Evolutionary conservation across 352 stramenopile genomes (phyloP).

Genomic region (Peronosclerospora sorghi): DNA sequence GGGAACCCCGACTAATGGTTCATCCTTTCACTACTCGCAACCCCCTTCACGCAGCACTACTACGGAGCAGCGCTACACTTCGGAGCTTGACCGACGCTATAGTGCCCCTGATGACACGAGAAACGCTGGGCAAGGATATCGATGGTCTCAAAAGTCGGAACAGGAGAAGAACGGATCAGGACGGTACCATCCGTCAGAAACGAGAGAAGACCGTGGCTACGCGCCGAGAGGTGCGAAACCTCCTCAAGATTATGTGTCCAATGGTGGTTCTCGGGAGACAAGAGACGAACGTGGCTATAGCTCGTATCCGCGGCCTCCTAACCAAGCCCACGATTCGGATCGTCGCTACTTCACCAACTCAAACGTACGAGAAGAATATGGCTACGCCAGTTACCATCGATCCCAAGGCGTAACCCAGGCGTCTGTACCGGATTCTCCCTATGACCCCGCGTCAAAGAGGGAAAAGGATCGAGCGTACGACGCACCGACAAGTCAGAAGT

Average conservation of each 20-base stretch:
- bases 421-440: neutral
- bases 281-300: constrained; percentile 19
- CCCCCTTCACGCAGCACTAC: constrained; percentile 8
- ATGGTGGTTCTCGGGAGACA: constrained; percentile 6
- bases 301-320: constrained; percentile 7
- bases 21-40: constrained; percentile 3
- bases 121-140: constrained; percentile 10
- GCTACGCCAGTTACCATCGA: constrained; percentile 7
- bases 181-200: constrained; percentile 7
- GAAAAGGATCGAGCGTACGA: constrained; percentile 18
- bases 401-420: neutral
- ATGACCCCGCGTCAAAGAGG: neutral
- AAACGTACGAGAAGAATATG: constrained; percentile 8
- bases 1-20: constrained; percentile 13
- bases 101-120: constrained; percentile 3
- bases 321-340: constrained; percentile 2
- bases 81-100: constrained; percentile 7
- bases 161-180: constrained; percentile 2
- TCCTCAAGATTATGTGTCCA: constrained; percentile 4
- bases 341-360: constrained; percentile 3
- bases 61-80: constrained; percentile 7
- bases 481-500: constrained; percentile 4
- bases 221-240: constrained; percentile 3
- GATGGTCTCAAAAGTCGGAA: constrained; percentile 3
- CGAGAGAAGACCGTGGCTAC: constrained; percentile 17